Base-by-base conservation (phyloP, 352 stramenopile genomes). In the Phytophthora lateralis region DNA sequence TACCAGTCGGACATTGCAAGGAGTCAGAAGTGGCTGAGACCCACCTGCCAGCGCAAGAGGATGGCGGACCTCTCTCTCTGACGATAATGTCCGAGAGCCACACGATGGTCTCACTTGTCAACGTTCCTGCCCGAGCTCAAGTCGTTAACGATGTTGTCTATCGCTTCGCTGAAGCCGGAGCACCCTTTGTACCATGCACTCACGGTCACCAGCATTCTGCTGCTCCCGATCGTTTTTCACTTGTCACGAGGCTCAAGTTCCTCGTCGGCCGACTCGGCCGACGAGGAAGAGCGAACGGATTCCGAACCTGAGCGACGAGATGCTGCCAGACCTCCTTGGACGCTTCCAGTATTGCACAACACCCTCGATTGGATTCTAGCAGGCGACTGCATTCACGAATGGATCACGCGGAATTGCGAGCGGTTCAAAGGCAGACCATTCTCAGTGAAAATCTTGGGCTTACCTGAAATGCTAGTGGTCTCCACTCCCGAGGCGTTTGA, bases 361-460 rank as follows among this genome's bases (percentile, higher is more conserved):
- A 72, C 63, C 10, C 18, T 63, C 1, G 26, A 49, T 10, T 26
- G 60, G 32, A n/a, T 60, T 9, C 21, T 61, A 29, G 20, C 43
- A 32, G 11, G 47, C 11, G n/a, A 30, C 9, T 37, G 38, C 27
- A 43, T 61, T n/a, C 54, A 73, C 39, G 52, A 62, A 54, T 68
- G 59, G 64, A 49, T 66, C 15, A 49, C 50, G 0, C 42, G 35
- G 11, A 59, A 55, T n/a, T 66, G 57, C 11, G 11, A 55, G 27
- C 34, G 17, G 0, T 50, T 58, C 47, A 37, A 59, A 34, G 73
- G 77, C 29, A 76, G 73, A 39, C 69, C 75, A 7, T 86, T 74
- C 62, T 46, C 62, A 7, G 50, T 87, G 1, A 65, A 76, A 12
- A 48, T 57, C 14, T 35, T 85, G 18, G 74, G 80, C 0, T 39